Evolutionary conservation across 1,139 yeast species (phyloP).

Genomic region (Yamadazyma friedrichii): DNA sequence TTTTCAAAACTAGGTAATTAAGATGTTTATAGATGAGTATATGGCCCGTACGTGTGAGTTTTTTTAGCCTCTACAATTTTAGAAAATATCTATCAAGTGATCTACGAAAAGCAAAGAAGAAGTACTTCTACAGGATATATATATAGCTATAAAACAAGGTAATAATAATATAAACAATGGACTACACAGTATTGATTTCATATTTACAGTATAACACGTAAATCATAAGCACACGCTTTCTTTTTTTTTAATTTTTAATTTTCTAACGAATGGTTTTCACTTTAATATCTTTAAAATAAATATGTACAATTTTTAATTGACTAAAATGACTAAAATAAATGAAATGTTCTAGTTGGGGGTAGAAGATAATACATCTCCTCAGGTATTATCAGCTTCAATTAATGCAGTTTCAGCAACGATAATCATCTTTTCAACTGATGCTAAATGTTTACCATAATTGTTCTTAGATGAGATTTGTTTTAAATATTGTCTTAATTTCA

Average conservation of each 20-base stretch:
- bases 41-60: background rate
- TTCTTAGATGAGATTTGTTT: constrained; percentile 55
- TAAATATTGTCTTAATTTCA: constrained; percentile 60
- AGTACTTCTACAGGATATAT: constrained; percentile 4
- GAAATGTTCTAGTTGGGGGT: background rate
- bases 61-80: background rate
- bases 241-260: background rate
- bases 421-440: constrained; percentile 80
- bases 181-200: constrained; percentile 12
- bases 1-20: constrained; percentile 8
- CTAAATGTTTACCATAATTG: constrained; percentile 78
- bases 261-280: background rate
- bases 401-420: constrained; percentile 53
- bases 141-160: constrained; percentile 16
- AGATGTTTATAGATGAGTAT: constrained; percentile 1
- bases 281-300: too few species aligned
- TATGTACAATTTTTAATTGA: background rate
- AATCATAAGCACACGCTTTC: constrained; percentile 1
- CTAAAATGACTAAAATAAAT: background rate
- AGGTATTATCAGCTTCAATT: constrained; percentile 33
- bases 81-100: background rate
- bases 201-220: constrained; percentile 12
- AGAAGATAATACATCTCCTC: background rate
- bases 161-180: constrained; percentile 11
- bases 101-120: too few species aligned